Evolutionary conservation across 257 asterid genomes (phyloP).

Genomic region (Solanum medicagineum): DNA sequence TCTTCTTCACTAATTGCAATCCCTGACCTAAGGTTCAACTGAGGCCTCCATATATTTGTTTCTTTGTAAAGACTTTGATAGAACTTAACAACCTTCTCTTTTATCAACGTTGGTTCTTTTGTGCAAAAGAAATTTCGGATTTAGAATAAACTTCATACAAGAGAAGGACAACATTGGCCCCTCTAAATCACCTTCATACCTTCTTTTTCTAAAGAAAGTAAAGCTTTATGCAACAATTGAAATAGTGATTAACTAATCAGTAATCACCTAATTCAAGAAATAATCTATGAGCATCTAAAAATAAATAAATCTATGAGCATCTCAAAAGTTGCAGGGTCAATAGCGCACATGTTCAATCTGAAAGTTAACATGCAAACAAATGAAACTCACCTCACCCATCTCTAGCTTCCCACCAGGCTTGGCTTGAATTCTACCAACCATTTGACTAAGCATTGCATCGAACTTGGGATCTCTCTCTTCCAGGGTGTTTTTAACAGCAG

Average conservation of each 20-base stretch:
- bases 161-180: neutral
- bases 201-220: neutral
- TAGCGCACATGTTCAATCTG: neutral
- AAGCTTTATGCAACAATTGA: neutral
- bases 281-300: neutral
- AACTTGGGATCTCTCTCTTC: slow-evolving; percentile 69
- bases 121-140: too few species aligned
- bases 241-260: neutral
- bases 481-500: slow-evolving; percentile 33
- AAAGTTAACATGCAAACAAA: neutral
- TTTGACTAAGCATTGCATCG: slow-evolving; percentile 74
- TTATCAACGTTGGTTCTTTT: too few species aligned
- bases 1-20: too few species aligned
- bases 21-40: too few species aligned
- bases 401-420: slow-evolving; percentile 91
- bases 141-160: neutral
- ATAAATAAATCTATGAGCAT: neutral
- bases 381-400: slow-evolving; percentile 83
- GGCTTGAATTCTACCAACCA: slow-evolving; percentile 77
- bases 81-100: too few species aligned
- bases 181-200: neutral
- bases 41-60: too few species aligned
- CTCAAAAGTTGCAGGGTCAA: neutral
- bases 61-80: too few species aligned
- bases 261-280: neutral